phyloP scores from a whole-genome alignment of 2,329 filamentous ascomycete species.

The Microsporum ferrugineum region DNA sequence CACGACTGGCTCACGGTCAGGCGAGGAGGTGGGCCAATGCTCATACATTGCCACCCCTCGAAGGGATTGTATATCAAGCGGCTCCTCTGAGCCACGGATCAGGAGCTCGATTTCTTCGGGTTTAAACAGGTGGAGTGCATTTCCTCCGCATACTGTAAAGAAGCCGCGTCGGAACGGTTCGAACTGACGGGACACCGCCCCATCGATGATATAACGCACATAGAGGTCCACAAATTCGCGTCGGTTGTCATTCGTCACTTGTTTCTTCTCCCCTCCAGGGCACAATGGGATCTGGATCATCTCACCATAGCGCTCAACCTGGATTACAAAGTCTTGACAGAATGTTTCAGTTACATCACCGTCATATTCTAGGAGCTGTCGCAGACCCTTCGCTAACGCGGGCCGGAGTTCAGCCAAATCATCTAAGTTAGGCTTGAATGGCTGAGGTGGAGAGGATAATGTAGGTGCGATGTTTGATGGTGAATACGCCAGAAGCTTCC shows the following conservation, averaged over 20 bases:
- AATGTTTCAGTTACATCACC: conserved; percentile 74
- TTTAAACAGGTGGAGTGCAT: conserved; percentile 74
- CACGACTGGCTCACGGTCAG: conserved; percentile 55
- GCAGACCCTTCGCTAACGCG: conserved; percentile 60
- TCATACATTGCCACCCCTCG: conserved; percentile 70
- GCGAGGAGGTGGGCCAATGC: conserved; percentile 52
- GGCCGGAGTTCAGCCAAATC: conserved; percentile 77
- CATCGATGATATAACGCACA: conserved; percentile 67
- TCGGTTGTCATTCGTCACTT: conserved; percentile 75
- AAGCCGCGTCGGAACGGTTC: conserved; percentile 91
- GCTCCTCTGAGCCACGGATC: conserved; percentile 72
- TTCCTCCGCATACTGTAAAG: conserved; percentile 81
- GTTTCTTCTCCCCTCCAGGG: conserved; percentile 56
- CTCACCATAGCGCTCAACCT: conserved; percentile 65
- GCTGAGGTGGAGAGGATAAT: conserved; percentile 44
- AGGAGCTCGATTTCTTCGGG: conserved; percentile 87
- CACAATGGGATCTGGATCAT: conserved; percentile 58
- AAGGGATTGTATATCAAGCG: conserved; percentile 65
- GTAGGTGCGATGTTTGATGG: conserved; percentile 48
- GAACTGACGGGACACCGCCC: conserved; percentile 67
- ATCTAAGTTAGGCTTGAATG: conserved; percentile 62
- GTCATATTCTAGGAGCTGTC: conserved; percentile 67
- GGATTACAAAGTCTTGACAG: conserved; percentile 67
- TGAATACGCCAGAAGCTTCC: conserved; percentile 69
- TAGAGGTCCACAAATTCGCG: conserved; percentile 81